Conservation (phyloP, 2,329 filamentous ascomycete species). For the Hypomyces rosellus region DNA sequence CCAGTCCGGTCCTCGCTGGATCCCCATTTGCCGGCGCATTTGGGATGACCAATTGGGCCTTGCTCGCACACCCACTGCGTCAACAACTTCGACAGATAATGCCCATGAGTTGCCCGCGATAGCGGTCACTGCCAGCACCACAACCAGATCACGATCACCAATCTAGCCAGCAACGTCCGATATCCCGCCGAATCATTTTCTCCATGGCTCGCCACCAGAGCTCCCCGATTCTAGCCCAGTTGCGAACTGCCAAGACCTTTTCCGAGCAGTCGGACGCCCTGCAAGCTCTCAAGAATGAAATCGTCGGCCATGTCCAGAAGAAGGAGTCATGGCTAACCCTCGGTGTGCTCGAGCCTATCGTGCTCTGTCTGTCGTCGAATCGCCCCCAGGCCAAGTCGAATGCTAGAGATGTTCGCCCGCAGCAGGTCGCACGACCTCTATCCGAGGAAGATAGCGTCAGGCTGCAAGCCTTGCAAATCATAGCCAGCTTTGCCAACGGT, state of each 20-base stretch:
- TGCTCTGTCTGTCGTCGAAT: conserved; percentile 37
- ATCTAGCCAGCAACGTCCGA: background rate
- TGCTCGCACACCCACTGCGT: too few relatives aligned
- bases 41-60: too few relatives aligned
- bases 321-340: conserved; percentile 72
- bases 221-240: conserved; percentile 49
- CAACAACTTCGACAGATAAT: too few relatives aligned
- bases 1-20: too few relatives aligned
- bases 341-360: conserved; percentile 59
- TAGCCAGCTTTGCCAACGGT: conserved; percentile 82
- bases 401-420: conserved; percentile 33
- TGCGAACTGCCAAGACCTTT: conserved; percentile 47
- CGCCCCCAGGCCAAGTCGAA: conserved; percentile 28
- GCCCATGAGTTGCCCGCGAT: too few relatives aligned
- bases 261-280: conserved; percentile 55
- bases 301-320: conserved; percentile 79
- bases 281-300: conserved; percentile 75
- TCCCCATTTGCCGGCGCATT: too few relatives aligned
- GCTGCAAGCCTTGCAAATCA: conserved; percentile 76
- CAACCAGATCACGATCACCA: background rate
- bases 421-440: conserved; percentile 32
- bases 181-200: conserved; percentile 11
- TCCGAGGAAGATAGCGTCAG: conserved; percentile 61
- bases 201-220: conserved; percentile 49
- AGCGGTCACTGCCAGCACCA: background rate